A percentile compares a stretch with the other conserved stretches of the same genome.
These are phyloP conservation scores for Alternaria brassicae DNA, from an alignment of 2,329 filamentous ascomycete species.

Conservation along the genomic window DNA sequence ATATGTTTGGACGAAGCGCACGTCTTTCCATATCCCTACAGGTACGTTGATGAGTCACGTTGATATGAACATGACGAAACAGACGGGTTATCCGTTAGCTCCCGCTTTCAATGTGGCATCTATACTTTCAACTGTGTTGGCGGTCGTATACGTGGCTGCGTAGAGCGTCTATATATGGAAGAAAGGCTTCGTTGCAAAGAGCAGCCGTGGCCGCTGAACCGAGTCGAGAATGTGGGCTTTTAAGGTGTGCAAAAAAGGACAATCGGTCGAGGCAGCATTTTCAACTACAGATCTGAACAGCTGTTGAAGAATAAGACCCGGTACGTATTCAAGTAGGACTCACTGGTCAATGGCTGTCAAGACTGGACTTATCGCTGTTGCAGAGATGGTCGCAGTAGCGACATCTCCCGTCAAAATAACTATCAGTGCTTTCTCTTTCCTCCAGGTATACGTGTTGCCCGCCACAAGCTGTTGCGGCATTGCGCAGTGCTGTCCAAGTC, in stretches of 20 bases:
- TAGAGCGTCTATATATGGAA: constrained; percentile 41
- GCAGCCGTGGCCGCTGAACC: constrained; percentile 29
- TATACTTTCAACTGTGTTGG: constrained; percentile 34
- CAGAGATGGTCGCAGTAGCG: constrained; percentile 33
- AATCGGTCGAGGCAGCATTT: background rate
- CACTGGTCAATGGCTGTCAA: constrained; percentile 41
- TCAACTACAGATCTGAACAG: background rate
- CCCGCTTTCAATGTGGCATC: constrained; percentile 16
- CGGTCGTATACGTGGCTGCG: constrained; percentile 37
- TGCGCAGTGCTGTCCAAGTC: background rate
- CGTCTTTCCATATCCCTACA: constrained; percentile 38
- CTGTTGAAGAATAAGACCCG: background rate
- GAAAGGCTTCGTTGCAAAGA: constrained; percentile 38
- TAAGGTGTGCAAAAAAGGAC: background rate
- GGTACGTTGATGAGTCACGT: constrained; percentile 40
- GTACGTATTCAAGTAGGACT: background rate
- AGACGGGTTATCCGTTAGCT: background rate
- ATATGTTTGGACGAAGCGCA: constrained; percentile 39
- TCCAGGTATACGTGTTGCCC: constrained; percentile 4
- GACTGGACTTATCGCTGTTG: constrained; percentile 33
- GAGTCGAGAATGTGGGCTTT: constrained; percentile 30
- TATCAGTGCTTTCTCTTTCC: constrained; percentile 9
- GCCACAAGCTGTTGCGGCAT: constrained; percentile 22
- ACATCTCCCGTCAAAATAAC: constrained; percentile 32
- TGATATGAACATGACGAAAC: constrained; percentile 35